These are phyloP conservation scores for Laetiporus sulphureus DNA, from an alignment of 1,284 basidiomycete species.

Conservation along the genomic window DNA sequence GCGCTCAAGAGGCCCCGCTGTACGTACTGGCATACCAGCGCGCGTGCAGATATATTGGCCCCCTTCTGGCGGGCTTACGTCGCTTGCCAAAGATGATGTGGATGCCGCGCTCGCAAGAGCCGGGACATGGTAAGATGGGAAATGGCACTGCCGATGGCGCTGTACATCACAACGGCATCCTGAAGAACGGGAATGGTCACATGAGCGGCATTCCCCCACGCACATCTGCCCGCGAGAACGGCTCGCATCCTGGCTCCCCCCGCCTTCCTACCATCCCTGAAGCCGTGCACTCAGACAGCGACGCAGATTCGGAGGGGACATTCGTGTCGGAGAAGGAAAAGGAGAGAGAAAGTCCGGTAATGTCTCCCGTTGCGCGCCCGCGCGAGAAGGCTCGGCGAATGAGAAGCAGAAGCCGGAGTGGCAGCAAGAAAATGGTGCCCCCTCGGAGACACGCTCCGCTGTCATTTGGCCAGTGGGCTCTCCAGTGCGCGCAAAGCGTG, in stretches of 20 bases:
- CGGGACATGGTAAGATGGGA: conserved; percentile 4
- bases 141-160: not conserved
- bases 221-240: too few relatives aligned
- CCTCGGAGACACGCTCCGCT: not conserved
- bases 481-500: conserved; percentile 13
- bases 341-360: not conserved
- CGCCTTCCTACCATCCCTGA: conserved; percentile 28
- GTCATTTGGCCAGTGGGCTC: conserved; percentile 8
- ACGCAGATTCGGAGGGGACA: conserved; percentile 23
- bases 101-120: conserved; percentile 11
- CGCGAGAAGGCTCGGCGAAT: not conserved
- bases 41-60: conserved; percentile 8
- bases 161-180: conserved; percentile 4
- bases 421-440: conserved; percentile 3
- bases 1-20: conserved; percentile 7
- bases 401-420: conserved; percentile 11
- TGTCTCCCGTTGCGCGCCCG: not conserved
- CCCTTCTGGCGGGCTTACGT: conserved; percentile 9
- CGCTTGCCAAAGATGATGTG: conserved; percentile 13
- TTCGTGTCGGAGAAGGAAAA: conserved; percentile 24
- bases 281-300: conserved; percentile 17
- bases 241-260: too few relatives aligned
- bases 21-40: conserved; percentile 11
- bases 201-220: too few relatives aligned
- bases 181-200: conserved; percentile 5